Conservation (phyloP, 768 basidiomycete genomes). For the Ramaria sp. region DNA sequence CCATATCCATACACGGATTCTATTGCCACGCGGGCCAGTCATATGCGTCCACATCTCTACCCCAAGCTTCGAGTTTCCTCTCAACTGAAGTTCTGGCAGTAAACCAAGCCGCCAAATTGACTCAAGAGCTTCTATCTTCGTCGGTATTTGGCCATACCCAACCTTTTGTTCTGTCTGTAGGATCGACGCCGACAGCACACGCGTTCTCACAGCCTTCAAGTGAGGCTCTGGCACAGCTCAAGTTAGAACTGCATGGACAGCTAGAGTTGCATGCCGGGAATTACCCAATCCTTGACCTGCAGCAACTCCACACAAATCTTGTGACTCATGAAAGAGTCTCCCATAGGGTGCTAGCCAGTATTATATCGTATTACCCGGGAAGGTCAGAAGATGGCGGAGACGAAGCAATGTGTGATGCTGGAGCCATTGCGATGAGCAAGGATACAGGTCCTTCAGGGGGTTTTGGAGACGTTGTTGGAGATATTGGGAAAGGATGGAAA, state of each 20-base stretch:
- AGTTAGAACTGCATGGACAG: conserved; percentile 40
- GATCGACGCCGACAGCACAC: conserved; percentile 84
- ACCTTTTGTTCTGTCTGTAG: conserved; percentile 66
- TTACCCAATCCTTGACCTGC: conserved; percentile 76
- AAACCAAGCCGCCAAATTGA: conserved; percentile 50
- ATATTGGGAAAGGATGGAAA: conserved; percentile 43
- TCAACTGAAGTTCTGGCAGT: conserved; percentile 62
- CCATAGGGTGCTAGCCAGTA: conserved; percentile 57
- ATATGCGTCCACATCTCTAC: conserved; percentile 62
- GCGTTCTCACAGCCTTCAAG: conserved; percentile 45
- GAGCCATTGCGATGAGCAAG: conserved; percentile 80
- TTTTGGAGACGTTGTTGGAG: conserved; percentile 53
- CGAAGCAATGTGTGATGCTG: conserved; percentile 76
- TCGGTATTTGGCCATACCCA: conserved; percentile 24
- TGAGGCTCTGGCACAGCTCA: conserved; percentile 27
- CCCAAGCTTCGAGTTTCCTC: conserved; percentile 55
- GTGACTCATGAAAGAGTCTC: conserved; percentile 47
- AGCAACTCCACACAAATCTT: conserved; percentile 68
- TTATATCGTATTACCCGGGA: conserved; percentile 72
- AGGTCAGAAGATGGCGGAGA: conserved; percentile 50
- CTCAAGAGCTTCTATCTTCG: conserved; percentile 35
- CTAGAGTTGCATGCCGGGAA: conserved; percentile 78
- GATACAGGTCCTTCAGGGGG: conserved; percentile 66
- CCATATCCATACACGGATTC: conserved; percentile 65
- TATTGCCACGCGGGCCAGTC: conserved; percentile 73